Evolutionary conservation across 257 asterid genomes (phyloP), one percentile per base, ranked within the genome.

Genomic region (Pogostemon cablin): DNA sequence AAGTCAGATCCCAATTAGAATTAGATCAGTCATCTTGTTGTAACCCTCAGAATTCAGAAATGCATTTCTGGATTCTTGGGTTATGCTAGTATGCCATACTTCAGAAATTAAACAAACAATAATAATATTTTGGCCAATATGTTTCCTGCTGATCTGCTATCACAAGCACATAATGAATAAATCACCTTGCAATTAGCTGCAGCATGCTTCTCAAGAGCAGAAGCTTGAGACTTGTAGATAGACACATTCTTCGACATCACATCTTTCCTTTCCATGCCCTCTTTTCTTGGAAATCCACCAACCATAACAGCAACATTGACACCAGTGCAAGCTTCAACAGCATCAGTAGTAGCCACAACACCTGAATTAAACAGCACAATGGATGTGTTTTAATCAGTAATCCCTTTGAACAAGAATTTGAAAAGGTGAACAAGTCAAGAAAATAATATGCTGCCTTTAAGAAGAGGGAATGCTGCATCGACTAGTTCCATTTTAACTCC

Each of bases 261-360:
- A 78, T 90, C 98, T 78, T 92, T 90, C 84, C 98, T 86, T 56
- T 92, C 98, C 96, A 90, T 92, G 62, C 98, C 96, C 72, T 92
- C 96, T 81, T 90, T 92, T 85, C 98, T 90, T 0, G 98, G 98
- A 85, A 90, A 92, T 0, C 98, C 98, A 72, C 96, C 98, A 75
- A 90, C 96, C 96, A 92, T 90, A 17, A 92, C 87, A 35, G 96
- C 96, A 65, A 92, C 67, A 8, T 78, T 88, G 68, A 92, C 96
- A 68, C 95, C 93, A 10, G 84, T 76, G 77, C 98, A 92, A 68
- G 96, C 98, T 84, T 88, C 91, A 63, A 76, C 83, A 41, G 72
- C 95, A 79, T 92, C 95, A 65, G 96, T 90, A 15, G 98, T 90
- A 9, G 96, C 98, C 67, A 92, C 96, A 55, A 88, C 95, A 65